Conservation (phyloP, 2,329 filamentous ascomycete species). For the Pseudocercospora cruenta region DNA sequence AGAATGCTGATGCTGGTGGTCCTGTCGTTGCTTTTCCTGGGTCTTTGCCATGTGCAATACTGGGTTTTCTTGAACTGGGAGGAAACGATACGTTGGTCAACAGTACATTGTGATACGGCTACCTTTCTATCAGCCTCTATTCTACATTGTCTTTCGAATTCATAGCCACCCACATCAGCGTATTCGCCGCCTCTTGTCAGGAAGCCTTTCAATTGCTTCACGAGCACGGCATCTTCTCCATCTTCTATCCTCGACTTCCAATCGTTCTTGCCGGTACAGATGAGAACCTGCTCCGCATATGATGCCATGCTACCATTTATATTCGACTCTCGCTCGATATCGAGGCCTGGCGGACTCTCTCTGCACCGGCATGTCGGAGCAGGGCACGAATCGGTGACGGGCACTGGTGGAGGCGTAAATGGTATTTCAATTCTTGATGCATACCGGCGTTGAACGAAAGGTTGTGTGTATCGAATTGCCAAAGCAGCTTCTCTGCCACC, state of each 20-base stretch:
- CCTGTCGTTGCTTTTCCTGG: conserved; percentile 31
- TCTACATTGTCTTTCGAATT: neutral
- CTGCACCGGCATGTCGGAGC: conserved; percentile 76
- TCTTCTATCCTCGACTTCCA: conserved; percentile 87
- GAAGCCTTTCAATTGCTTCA: conserved; percentile 68
- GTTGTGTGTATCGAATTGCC: neutral
- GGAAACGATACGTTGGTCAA: conserved; percentile 76
- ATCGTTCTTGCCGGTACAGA: conserved; percentile 78
- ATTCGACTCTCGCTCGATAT: conserved; percentile 71
- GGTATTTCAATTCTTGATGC: conserved; percentile 41
- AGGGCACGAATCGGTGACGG: conserved; percentile 65
- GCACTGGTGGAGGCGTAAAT: conserved; percentile 43
- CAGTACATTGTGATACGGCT: conserved; percentile 84
- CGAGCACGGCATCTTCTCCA: conserved; percentile 64
- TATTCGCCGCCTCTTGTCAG: conserved; percentile 48
- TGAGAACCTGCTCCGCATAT: conserved; percentile 80
- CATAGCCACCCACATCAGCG: conserved; percentile 48
- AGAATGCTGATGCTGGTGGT: conserved; percentile 64
- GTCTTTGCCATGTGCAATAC: conserved; percentile 29
- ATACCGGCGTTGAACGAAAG: conserved; percentile 4
- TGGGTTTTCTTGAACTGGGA: conserved; percentile 18
- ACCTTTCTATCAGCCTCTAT: conserved; percentile 28
- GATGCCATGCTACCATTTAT: conserved; percentile 76
- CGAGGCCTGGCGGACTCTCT: conserved; percentile 65
- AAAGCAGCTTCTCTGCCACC: conserved; percentile 25